Base-by-base conservation (phyloP, 176 grass and related monocot genomes). In the Poa pratensis region DNA sequence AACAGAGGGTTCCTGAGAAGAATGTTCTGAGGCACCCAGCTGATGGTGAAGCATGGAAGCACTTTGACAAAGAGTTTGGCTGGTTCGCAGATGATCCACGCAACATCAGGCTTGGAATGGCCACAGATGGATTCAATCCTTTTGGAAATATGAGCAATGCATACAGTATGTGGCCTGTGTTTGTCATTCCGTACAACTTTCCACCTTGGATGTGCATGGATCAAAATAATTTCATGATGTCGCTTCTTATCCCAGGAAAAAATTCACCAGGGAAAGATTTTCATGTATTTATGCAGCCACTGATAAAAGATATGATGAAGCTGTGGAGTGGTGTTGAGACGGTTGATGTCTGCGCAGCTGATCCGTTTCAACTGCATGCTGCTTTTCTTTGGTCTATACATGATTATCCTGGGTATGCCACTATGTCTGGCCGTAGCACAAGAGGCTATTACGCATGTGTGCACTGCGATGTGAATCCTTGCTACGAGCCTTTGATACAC, bases 181-280 rank as follows among this genome's bases (percentile, higher is more conserved):
- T 50, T 50, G 48, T 50, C 12, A 50, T 50, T 15, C 48, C 48
- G 3, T 50, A 50, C 28, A 80, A 85, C 12, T 52, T 89, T 0
- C 66, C 82, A 43, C 82, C 50, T 3, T 89, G 75, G 52, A 24
- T 66, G 20, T 85, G 82, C 43, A 80, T 85, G 65, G n/a, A 72
- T 5, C 62, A 80, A 67, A 49, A n/a, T 0, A 61, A 62, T 53
- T 65, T 52, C 9, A 80, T 80, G 6, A 19, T 89, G 27, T 19
- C 26, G 8, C 35, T 89, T 16, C 5, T 89, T 28, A 84, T 75
- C 59, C 75, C 52, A 1, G 23, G 63, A 40, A 53, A 50, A 62
- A 28, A 62, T 2, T 5, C 30, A 60, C 37, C 1, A 4, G 20
- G 64, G 7, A 84, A 89, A 35, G 40, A 80, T 46, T 80, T 89